A percentile compares a stretch with the other conserved stretches of the same genome.
Conservation (phyloP, 371 early-diverging fungal genomes). For the Coemansia sp. region DNA sequence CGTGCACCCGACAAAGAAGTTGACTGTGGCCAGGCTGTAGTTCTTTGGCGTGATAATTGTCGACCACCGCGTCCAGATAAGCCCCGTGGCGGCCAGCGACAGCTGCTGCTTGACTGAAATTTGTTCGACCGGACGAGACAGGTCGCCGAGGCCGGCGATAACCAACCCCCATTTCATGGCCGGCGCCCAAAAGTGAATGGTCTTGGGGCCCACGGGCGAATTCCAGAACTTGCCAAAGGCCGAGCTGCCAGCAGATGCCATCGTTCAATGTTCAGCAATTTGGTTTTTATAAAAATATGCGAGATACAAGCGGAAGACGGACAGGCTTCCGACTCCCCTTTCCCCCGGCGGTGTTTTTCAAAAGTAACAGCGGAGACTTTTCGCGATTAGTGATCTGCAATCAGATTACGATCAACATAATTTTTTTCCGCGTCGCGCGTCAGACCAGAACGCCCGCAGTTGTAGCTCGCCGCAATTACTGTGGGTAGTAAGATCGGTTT, state of each 20-base stretch:
- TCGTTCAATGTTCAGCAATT: conserved; percentile 1
- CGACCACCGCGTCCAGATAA: conserved; percentile 96
- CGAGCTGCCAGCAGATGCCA: conserved; percentile 46
- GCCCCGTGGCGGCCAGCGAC: conserved; percentile 90
- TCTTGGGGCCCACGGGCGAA: conserved; percentile 84
- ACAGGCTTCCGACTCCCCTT: not conserved
- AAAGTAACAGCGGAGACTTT: too few species aligned
- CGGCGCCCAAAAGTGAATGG: conserved; percentile 89
- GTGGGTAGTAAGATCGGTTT: too few species aligned
- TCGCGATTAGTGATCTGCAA: too few species aligned
- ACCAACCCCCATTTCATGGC: conserved; percentile 88
- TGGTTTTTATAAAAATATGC: not conserved
- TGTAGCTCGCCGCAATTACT: too few species aligned
- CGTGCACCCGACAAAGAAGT: conserved; percentile 89
- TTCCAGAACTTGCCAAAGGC: conserved; percentile 70
- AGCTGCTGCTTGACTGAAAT: conserved; percentile 62
- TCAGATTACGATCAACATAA: too few species aligned
- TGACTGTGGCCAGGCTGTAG: conserved; percentile 84
- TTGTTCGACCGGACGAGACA: conserved; percentile 89
- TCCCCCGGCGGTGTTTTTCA: too few species aligned
- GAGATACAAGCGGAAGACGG: not conserved
- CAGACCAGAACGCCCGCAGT: too few species aligned
- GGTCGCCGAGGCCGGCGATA: conserved; percentile 90
- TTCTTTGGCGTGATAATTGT: conserved; percentile 91
- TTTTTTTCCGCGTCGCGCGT: too few species aligned